Base-by-base conservation (phyloP, 2,329 filamentous ascomycete species). In the Xylaria sp. region DNA sequence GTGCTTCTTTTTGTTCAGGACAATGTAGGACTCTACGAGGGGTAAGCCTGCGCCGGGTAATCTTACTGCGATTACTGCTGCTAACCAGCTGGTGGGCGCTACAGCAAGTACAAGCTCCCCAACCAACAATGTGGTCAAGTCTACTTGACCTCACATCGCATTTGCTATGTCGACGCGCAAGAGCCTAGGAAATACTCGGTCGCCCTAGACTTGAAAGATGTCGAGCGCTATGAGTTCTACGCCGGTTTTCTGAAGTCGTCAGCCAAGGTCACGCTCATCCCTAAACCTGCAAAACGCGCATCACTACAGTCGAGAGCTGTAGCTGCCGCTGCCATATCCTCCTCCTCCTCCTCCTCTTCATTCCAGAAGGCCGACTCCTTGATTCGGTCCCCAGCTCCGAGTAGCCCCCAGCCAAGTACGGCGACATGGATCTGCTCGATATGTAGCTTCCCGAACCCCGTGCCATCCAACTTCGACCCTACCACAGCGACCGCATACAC, bases 401-500 rank as follows among this genome's bases (percentile, higher is more conserved):
- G 83, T 15, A 79, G 84, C 33, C 70, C 81, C 1, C 78, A 83
- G 14, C 75, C 81, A 14, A 84, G 82, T 67, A 85, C 83, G 63
- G 92, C 92, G 5, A 97, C 93, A 3, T 98, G 94, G 94, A 89
- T 98, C 19, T 98, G 94, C 79, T 90, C 92, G 1, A 98, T 98
- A 72, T 98, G 94, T 82, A 94, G 91, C 69, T 96, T 96, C 74
- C 94, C 94, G 9, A 98, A 98, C 72, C 90, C 92, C 0, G 88
- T 97, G 1, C 94, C 95, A 0, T 91, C 92, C 38, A 97, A 97
- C 75, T 98, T 98, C 75, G 94, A 98, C 71, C 91, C 93, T 0
- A 84, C 89, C 1, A 89, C 90, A 2, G 92, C 92, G 8, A 95
- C 87, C 64, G 86, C 89, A 19, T 87, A 92, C 66, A 96, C 91